Base-by-base conservation (phyloP, 805 yeast species). In the Zygosaccharomyces lentus region DNA sequence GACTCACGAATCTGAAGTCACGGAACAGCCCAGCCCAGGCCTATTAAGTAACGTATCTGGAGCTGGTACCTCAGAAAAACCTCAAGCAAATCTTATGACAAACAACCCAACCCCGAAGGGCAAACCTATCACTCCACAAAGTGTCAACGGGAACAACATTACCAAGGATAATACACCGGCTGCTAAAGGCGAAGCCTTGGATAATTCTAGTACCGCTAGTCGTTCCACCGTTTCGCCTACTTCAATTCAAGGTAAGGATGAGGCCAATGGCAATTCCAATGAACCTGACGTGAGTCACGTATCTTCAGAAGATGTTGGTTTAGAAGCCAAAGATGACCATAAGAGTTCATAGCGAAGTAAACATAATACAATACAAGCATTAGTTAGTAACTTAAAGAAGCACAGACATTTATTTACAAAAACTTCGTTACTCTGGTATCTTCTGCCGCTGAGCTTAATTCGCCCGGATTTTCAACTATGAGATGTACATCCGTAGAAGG, bases 391-490 rank as follows among this genome's bases (percentile, higher is more conserved):
- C 21, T 19, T 19, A 19, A 19, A 19, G 21, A 19, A 19, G 21
- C 5, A 19, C 3, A 19, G 5, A 19, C 6, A 27, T 26, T 35
- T 9, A 12, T 29, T 59, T 52, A 72, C 41, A 72, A 53, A 46
- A 72, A 72, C 48, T 62, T 68, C 9, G 62, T 52, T 1, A 71
- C 61, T 35, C 59, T 59, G 6, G 67, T 67, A n/a, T 61, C 66
- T 41, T 62, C 64, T 2, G 74, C 74, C 5, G 69, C 67, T 6
- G 60, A 65, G 8, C 58, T 61, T 24, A 68, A 58, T 12, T 69
- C 73, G 12, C 75, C 75, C 2, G 75, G 72, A 2, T 48, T 60
- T 29, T 67, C 70, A 13, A 69, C 70, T 10, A 71, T 62, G 4
- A 68, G 48, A 47, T 71, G 74, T 8, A 54, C 47, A 10, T 64